Evolutionary conservation across 2,329 filamentous ascomycete genomes (phyloP), one percentile per base, ranked within the genome.

Genomic region (Alternaria infectoria): DNA sequence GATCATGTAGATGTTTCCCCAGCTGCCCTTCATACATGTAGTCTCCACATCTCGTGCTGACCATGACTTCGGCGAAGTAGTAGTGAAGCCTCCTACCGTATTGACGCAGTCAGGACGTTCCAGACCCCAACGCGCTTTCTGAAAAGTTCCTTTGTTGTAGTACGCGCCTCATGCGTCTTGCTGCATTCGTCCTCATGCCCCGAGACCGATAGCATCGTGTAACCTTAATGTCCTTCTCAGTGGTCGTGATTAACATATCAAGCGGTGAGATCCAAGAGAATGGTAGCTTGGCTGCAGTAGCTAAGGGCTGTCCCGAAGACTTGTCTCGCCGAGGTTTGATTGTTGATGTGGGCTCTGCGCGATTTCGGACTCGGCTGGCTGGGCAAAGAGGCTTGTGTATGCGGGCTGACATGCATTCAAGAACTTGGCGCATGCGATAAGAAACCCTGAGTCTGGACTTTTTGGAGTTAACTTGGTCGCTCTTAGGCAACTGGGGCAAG

Each of bases 341-440:
- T 2, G 15, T 40, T 40, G 36, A 17, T 17, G 32, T 54, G 43
- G 43, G 46, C 57, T 59, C 19, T 58, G 59, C 58, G 57, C 45
- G 17, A 52, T 13, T 19, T 26, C n/a, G 51, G 57, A 67, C 67
- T 71, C 69, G 64, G 66, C 57, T 69, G 67, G 69, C 54, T 57
- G 67, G 62, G 62, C 65, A 60, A 62, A 51, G 47, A 66, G 65
- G 58, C 63, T 58, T 64, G 65, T 69, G 62, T 62, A 56, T 54
- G 58, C 59, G 28, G 65, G 66, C 67, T 71, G 65, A 71, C 69
- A 64, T 68, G 64, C 69, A 69, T 70, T 12, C 45, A 25, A 13
- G 45, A 17, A 17, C 28, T 51, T 25, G 46, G 30, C 32, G 46
- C 30, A 11, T n/a, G 40, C 25, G 32, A 28, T 36, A 21, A 57